phyloP scores from a whole-genome alignment of 202 grass and related monocot genomes.

The Tripidium arundinaceum region DNA sequence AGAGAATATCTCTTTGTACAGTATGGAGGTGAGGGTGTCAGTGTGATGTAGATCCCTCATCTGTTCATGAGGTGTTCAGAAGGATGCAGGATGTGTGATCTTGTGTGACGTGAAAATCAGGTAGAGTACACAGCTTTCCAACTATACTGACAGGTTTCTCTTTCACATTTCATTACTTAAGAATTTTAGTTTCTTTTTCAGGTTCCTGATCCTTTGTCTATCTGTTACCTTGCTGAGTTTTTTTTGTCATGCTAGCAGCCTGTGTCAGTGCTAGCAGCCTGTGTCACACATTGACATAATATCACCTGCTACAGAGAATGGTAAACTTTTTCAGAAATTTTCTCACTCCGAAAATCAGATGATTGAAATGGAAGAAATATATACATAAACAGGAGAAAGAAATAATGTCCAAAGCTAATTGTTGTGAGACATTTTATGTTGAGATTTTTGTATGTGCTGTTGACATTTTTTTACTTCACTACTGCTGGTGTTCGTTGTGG shows the following conservation, averaged over 20 bases:
- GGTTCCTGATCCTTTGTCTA: constrained; percentile 8
- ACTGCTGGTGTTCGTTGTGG: not conserved
- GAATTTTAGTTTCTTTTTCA: not conserved
- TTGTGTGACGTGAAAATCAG: constrained; percentile 24
- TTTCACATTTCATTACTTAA: constrained; percentile 8
- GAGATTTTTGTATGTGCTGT: not conserved
- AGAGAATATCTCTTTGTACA: constrained; percentile 77
- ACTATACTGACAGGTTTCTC: not conserved
- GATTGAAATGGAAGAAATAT: not conserved
- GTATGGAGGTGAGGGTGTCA: constrained; percentile 65
- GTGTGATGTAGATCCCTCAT: constrained; percentile 56
- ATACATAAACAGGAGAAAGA: not conserved
- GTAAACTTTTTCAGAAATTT: not conserved
- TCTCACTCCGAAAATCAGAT: not conserved
- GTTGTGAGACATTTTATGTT: not conserved
- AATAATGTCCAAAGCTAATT: not conserved
- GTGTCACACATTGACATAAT: not conserved
- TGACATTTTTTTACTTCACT: not conserved
- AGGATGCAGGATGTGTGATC: constrained; percentile 32
- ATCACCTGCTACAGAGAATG: not conserved
- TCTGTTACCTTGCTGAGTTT: not conserved
- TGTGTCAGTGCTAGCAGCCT: no score
- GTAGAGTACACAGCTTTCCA: not conserved
- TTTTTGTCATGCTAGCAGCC: not conserved
- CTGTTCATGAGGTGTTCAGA: constrained; percentile 51